Conservation (phyloP, 225 moss, liverwort and hornwort genomes). For the Antitrichia curtipendula region DNA sequence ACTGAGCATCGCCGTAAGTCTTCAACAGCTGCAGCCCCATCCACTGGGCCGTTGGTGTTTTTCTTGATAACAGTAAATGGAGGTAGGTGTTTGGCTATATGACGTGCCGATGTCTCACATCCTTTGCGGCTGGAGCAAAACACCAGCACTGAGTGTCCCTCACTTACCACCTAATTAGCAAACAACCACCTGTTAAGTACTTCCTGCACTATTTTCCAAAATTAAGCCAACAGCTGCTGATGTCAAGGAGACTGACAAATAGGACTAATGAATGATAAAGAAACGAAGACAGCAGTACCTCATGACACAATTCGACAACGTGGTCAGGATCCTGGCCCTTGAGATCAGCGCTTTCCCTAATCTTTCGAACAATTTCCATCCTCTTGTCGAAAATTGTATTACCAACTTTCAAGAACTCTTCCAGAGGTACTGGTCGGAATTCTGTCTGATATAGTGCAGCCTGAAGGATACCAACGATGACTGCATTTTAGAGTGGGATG, state of each 20-base stretch:
- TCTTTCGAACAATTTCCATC: conserved; percentile 65
- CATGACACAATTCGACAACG: conserved; percentile 83
- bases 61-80: conserved; percentile 23
- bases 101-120: conserved; percentile 85
- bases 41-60: conserved; percentile 19
- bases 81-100: conserved; percentile 77
- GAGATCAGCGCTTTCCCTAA: conserved; percentile 72
- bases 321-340: conserved; percentile 93
- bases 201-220: background rate
- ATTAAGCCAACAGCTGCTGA: background rate
- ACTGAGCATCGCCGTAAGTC: conserved; percentile 72
- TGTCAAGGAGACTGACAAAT: background rate
- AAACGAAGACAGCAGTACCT: conserved; percentile 36
- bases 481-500: background rate
- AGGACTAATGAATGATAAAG: background rate
- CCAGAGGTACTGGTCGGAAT: conserved; percentile 90
- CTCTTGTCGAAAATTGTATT: conserved; percentile 57
- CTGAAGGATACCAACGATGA: conserved; percentile 26
- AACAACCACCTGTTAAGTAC: background rate
- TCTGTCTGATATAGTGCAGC: conserved; percentile 79
- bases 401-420: conserved; percentile 91
- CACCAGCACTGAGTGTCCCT: conserved; percentile 88
- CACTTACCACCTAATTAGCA: conserved; percentile 63
- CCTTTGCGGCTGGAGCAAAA: conserved; percentile 96
- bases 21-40: conserved; percentile 58